Evolutionary conservation across 2,329 filamentous ascomycete species (phyloP).

Genomic region (Berkeleyomyces rouxiae): DNA sequence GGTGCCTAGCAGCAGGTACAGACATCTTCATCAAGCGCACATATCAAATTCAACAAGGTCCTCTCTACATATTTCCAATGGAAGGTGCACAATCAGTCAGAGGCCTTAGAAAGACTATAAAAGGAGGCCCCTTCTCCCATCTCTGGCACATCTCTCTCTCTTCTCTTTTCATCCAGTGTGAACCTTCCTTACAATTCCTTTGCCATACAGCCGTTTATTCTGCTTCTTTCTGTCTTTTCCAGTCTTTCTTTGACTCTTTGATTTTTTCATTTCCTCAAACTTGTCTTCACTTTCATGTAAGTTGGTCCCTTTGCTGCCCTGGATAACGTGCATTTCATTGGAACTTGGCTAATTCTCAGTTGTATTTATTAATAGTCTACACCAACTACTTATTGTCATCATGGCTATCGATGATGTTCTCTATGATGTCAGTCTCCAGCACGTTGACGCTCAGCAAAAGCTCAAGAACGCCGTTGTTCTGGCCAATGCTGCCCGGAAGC

Average conservation of each 20-base stretch:
- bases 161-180: neutral
- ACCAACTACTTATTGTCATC: neutral
- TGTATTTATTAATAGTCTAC: neutral
- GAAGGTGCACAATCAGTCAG: neutral
- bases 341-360: neutral
- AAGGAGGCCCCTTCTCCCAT: neutral
- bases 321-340: neutral
- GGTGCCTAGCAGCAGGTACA: neutral
- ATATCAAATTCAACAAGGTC: neutral
- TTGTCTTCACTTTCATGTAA: neutral
- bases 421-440: neutral
- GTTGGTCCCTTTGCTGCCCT: neutral
- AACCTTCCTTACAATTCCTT: neutral
- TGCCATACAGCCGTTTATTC: neutral
- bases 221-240: neutral
- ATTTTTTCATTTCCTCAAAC: neutral
- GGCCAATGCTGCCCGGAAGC: neutral
- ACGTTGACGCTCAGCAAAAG: neutral
- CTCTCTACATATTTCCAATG: neutral
- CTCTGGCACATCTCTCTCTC: neutral
- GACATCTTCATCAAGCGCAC: neutral
- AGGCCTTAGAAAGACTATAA: neutral
- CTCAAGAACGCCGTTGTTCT: neutral
- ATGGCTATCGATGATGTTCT: constrained; percentile 5
- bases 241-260: neutral